phyloP scores from a whole-genome alignment of 108 stramenopile genomes.

The Schizochytrium sp. region DNA sequence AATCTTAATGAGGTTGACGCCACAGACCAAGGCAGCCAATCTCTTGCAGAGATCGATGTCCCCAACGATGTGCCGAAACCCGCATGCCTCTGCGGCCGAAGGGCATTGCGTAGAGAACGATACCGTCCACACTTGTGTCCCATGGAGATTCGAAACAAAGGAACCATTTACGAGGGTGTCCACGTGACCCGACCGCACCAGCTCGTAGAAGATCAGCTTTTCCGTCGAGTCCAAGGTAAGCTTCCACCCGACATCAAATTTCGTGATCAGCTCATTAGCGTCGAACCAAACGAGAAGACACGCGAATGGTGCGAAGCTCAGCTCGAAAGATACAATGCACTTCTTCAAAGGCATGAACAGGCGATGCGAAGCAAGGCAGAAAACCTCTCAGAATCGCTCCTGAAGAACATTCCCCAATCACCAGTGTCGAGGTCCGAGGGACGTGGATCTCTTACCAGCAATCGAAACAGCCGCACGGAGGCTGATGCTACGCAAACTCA shows the following conservation, averaged over 20 bases:
- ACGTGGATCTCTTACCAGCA: too few relatives aligned
- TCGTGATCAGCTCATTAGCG: not conserved
- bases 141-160: not conserved
- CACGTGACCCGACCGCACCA: not conserved
- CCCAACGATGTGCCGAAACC: not conserved
- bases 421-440: too few relatives aligned
- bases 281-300: not conserved
- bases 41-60: not conserved
- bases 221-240: not conserved
- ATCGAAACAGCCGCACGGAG: too few relatives aligned
- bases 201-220: not conserved
- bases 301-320: not conserved
- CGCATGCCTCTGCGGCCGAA: not conserved
- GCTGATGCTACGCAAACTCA: too few relatives aligned
- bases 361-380: not conserved
- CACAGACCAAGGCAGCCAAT: too few relatives aligned
- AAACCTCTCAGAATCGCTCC: not conserved
- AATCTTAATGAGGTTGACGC: too few relatives aligned
- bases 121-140: conserved; percentile 12
- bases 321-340: not conserved
- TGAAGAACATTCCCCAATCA: too few relatives aligned
- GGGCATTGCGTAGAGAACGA: not conserved
- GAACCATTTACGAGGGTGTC: not conserved
- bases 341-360: not conserved
- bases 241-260: not conserved